phyloP scores from a whole-genome alignment of 208 protist species.

The Acanthamoeba lenticulata region DNA sequence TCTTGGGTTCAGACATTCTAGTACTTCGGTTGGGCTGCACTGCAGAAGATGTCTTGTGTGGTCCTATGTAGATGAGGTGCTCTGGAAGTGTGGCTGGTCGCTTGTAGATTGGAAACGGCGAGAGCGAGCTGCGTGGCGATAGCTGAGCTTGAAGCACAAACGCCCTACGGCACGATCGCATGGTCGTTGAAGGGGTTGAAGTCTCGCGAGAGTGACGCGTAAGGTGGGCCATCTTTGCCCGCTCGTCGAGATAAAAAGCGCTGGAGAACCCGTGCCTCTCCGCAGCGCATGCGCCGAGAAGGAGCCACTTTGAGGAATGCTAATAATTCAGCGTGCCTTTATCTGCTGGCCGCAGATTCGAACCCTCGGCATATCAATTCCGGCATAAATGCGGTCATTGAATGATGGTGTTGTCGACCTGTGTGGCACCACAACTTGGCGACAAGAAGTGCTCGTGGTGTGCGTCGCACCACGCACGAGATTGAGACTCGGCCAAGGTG shows the following conservation, averaged over 20 bases:
- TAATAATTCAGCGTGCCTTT: too few relatives aligned
- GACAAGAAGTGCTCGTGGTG: too few relatives aligned
- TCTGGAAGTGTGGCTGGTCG: neutral
- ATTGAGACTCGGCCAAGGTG: too few relatives aligned
- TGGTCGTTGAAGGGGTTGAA: neutral
- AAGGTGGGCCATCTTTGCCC: neutral
- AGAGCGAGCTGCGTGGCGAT: neutral
- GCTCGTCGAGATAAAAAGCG: neutral
- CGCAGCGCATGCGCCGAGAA: too few relatives aligned
- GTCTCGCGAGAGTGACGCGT: neutral
- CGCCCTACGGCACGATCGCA: neutral
- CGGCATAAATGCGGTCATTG: too few relatives aligned
- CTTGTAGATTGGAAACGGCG: neutral
- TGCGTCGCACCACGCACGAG: too few relatives aligned
- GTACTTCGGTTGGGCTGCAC: neutral
- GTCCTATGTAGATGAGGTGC: neutral
- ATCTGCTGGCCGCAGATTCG: too few relatives aligned
- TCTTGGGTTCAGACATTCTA: conserved; percentile 36
- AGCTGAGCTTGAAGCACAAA: neutral
- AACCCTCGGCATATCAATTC: too few relatives aligned
- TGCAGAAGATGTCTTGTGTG: neutral
- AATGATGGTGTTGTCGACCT: too few relatives aligned
- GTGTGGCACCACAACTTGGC: too few relatives aligned
- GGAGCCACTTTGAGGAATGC: too few relatives aligned
- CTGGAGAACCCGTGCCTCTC: too few relatives aligned